A percentile compares a stretch with the other conserved stretches of the same genome.
Evolutionary conservation across 164 flowering plant genomes (phyloP).

Genomic region (Annona cherimola): DNA sequence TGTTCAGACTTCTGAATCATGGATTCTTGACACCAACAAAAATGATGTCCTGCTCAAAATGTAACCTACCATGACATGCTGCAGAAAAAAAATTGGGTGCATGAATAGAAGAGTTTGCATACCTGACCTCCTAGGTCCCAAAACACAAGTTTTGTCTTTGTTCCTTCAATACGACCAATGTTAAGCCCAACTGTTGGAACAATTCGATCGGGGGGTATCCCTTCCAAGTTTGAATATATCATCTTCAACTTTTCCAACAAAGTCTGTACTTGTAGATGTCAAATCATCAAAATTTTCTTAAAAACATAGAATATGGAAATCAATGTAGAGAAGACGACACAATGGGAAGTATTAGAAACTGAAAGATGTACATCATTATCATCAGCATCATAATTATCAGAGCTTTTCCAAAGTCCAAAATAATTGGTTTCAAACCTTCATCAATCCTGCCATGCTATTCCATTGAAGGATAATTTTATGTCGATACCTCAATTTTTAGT

Average conservation of each 20-base stretch:
- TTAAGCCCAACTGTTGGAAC: slow-evolving; percentile 98
- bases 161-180: slow-evolving; percentile 83
- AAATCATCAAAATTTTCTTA: slow-evolving; percentile 4
- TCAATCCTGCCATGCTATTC: too few relatives aligned
- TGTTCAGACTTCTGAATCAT: background rate
- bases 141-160: slow-evolving; percentile 81
- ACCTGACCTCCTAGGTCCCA: slow-evolving; percentile 99
- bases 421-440: too few relatives aligned
- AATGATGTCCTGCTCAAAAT: background rate
- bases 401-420: too few relatives aligned
- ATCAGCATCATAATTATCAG: too few relatives aligned
- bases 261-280: slow-evolving; percentile 42
- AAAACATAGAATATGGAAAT: background rate
- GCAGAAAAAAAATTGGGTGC: background rate
- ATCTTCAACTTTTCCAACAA: slow-evolving; percentile 89
- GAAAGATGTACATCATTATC: too few relatives aligned
- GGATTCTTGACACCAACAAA: background rate
- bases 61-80: background rate
- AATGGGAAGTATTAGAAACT: too few relatives aligned
- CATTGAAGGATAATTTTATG: too few relatives aligned
- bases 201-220: slow-evolving; percentile 92
- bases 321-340: background rate
- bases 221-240: slow-evolving; percentile 73
- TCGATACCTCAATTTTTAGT: too few relatives aligned
- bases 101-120: slow-evolving; percentile 13